phyloP scores from a whole-genome alignment of 805 yeast species.

The Kluyveromyces lactis region DNA sequence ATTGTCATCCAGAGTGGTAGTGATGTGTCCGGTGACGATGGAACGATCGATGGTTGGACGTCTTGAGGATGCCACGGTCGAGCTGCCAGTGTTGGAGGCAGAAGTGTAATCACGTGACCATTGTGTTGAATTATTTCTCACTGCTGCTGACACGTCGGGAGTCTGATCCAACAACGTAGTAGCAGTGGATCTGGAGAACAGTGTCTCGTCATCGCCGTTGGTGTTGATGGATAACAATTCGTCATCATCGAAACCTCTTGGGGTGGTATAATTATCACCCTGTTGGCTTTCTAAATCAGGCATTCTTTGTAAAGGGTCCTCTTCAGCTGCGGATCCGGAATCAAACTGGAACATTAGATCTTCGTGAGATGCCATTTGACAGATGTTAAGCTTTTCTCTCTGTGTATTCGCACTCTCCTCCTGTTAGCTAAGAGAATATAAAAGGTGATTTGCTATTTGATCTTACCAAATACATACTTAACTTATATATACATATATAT shows the following conservation, averaged over 20 bases:
- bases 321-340: not conserved
- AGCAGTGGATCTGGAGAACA: slow-evolving; percentile 1
- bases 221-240: not conserved
- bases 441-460: too few species aligned
- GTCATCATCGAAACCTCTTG: slow-evolving; percentile 1
- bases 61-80: not conserved
- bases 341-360: slow-evolving; percentile 4
- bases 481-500: too few species aligned
- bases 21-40: slow-evolving; percentile 9
- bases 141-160: not conserved
- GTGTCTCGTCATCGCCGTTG: slow-evolving; percentile 1
- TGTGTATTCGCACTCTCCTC: too few species aligned
- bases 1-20: slow-evolving; percentile 10
- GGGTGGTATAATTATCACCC: not conserved
- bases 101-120: slow-evolving; percentile 1
- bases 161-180: slow-evolving; percentile 4
- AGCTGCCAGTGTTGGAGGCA: too few species aligned
- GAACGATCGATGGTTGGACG: not conserved
- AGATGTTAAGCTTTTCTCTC: too few species aligned
- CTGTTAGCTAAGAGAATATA: too few species aligned
- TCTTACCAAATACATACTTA: too few species aligned
- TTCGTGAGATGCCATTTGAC: slow-evolving; percentile 1
- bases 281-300: not conserved
- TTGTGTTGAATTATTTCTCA: not conserved
- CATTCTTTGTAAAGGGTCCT: not conserved